Conservation (phyloP, 2,329 filamentous ascomycete genomes). For the Botrytis elliptica region DNA sequence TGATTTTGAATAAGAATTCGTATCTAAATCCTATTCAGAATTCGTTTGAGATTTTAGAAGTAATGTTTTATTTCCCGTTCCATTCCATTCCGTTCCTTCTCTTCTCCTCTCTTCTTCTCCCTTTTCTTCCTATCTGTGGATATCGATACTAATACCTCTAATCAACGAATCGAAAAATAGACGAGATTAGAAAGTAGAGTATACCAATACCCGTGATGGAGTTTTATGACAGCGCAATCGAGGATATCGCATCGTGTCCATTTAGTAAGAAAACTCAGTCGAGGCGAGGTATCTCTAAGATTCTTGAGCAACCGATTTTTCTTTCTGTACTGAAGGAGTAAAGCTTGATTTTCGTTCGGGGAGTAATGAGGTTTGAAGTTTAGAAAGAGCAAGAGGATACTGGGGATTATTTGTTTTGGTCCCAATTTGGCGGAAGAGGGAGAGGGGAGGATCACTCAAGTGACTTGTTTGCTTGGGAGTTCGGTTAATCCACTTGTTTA, state of each 20-base stretch:
- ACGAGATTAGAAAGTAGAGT: neutral
- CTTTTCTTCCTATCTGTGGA: neutral
- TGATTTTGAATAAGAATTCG: neutral
- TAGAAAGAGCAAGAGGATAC: neutral
- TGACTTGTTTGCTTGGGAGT: neutral
- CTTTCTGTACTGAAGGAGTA: neutral
- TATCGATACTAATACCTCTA: neutral
- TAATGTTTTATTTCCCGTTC: neutral
- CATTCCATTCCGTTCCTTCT: neutral
- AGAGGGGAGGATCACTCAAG: neutral
- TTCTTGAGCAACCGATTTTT: neutral
- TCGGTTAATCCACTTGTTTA: neutral
- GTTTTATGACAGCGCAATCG: neutral
- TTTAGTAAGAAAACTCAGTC: neutral
- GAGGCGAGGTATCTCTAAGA: neutral
- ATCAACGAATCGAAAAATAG: neutral
- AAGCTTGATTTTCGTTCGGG: neutral
- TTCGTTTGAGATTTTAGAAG: neutral
- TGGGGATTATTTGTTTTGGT: neutral
- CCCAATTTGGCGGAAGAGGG: neutral
- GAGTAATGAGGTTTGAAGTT: neutral
- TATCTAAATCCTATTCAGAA: neutral
- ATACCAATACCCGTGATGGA: neutral
- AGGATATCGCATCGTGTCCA: neutral
- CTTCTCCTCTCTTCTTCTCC: neutral